Percentiles rank a stretch among this genome's conserved stretches.
phyloP scores from a whole-genome alignment of 352 stramenopile species.

The Phytopythium delawarense region DNA sequence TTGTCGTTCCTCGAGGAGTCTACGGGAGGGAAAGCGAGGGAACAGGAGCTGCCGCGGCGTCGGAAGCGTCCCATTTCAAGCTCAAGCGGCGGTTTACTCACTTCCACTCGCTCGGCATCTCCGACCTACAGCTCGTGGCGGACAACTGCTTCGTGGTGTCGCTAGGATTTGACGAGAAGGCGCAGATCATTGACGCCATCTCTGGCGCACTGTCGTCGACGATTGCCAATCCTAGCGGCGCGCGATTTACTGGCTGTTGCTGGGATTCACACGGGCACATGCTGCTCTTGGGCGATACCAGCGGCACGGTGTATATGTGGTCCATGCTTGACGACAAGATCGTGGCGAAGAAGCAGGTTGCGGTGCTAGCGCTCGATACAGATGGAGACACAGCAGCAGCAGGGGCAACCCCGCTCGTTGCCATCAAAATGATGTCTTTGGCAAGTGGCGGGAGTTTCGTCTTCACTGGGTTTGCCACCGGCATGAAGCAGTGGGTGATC shows the following conservation, averaged over 20 bases:
- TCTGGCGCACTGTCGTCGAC: slow-evolving; percentile 50
- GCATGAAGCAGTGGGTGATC: slow-evolving; percentile 58
- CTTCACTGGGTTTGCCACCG: slow-evolving; percentile 31
- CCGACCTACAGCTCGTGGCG: slow-evolving; percentile 44
- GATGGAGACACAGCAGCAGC: background rate
- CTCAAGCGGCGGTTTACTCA: slow-evolving; percentile 58
- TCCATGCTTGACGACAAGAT: slow-evolving; percentile 65
- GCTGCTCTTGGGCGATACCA: slow-evolving; percentile 51
- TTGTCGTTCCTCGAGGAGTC: background rate
- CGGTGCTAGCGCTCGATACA: background rate
- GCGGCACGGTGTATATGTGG: slow-evolving; percentile 55
- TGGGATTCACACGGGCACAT: slow-evolving; percentile 50
- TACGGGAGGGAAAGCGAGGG: background rate
- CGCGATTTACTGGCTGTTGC: slow-evolving; percentile 51
- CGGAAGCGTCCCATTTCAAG: slow-evolving; percentile 26
- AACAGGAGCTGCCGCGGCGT: background rate
- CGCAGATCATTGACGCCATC: slow-evolving; percentile 64
- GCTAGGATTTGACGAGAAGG: slow-evolving; percentile 70
- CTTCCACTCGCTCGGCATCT: slow-evolving; percentile 63
- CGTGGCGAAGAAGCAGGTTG: slow-evolving; percentile 28
- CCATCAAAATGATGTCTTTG: background rate
- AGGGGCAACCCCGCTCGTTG: slow-evolving; percentile 4
- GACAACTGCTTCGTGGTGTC: slow-evolving; percentile 75
- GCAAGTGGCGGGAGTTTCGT: slow-evolving; percentile 25
- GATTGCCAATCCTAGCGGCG: slow-evolving; percentile 39